Base-by-base conservation (phyloP, 1,139 yeast species). In the Zygosaccharomyces sapae region DNA sequence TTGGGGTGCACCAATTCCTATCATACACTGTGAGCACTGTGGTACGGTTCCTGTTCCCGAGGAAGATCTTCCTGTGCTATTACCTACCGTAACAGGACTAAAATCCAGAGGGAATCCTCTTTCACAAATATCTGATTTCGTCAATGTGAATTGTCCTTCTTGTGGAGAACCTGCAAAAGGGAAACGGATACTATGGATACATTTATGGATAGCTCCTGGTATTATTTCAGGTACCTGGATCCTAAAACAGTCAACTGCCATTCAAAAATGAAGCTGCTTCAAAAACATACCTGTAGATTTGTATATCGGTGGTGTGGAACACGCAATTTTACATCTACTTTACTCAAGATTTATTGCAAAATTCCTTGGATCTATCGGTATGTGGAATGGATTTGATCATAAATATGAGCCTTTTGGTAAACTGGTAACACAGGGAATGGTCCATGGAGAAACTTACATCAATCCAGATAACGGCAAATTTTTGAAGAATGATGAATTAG, bases 131-230 rank as follows among this genome's bases (percentile, higher is more conserved):
- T 77, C 77, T 0, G 83, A 81, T 10, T 92, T 87, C 70, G 80
- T 82, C 4, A 72, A 86, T 49, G 79, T 86, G 1, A 66, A 71
- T 29, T 92, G 98, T 65, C 98, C 98, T 4, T 75, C 78, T 0
- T 92, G 98, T 69, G 82, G 83, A 5, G 70, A 73, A 0, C 71
- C 74, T 18, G 96, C 97, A 81, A 75, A 47, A 77, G 98, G 55
- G 98, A 92, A 54, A 88, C 97, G 0, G 98, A 92, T 61, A 92
- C 98, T 0, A 92, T 92, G 97, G 98, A 92, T 62, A 92, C 98
- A 0, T 92, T 92, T 59, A 90, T 92, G 82, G 98, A 92, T 67
- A 86, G 96, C 9, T 88, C 97, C 1, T 92, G 98, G 98, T 92
- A 92, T 65, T 86, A 79, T 65, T 83, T 92, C 70, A 76, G 98